Evolutionary conservation across 768 basidiomycete species (phyloP).

Genomic region (Omphalotus guepiniiformis): DNA sequence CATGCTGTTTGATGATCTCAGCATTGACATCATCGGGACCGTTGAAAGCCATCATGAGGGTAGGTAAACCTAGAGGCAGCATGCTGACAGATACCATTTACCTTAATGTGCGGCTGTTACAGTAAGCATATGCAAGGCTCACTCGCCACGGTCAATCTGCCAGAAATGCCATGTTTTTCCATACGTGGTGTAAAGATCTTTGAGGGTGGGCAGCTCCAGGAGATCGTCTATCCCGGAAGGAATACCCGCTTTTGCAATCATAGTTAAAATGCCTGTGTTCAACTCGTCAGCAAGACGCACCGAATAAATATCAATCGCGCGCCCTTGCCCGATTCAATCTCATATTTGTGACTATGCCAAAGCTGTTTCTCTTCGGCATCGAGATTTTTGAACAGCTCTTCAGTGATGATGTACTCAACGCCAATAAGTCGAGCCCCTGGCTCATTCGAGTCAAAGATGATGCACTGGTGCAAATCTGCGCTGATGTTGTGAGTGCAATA

Average conservation of each 20-base stretch:
- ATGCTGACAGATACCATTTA: neutral
- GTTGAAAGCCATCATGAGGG: constrained; percentile 5
- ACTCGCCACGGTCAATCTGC: constrained; percentile 6
- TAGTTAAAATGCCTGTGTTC: neutral
- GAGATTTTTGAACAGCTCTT: constrained; percentile 37
- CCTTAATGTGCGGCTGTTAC: no score
- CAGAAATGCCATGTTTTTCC: constrained; percentile 8
- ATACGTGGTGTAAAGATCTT: constrained; percentile 6
- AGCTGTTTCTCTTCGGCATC: constrained; percentile 43
- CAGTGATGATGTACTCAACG: constrained; percentile 48
- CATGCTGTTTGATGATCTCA: constrained; percentile 1
- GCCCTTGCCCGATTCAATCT: constrained; percentile 24
- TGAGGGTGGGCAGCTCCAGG: constrained; percentile 3
- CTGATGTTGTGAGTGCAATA: constrained; percentile 7
- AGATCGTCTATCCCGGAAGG: neutral
- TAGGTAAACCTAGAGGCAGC: constrained; percentile 3
- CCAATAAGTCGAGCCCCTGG: constrained; percentile 46
- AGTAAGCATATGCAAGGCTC: neutral
- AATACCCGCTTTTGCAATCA: constrained; percentile 3
- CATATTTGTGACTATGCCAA: constrained; percentile 53
- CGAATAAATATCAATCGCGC: no score
- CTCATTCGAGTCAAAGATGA: constrained; percentile 38
- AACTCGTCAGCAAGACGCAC: neutral
- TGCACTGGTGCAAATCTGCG: constrained; percentile 25
- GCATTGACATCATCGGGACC: neutral